Conservation (phyloP, 78 protist genomes). For the Dictyostelium capitatum region DNA sequence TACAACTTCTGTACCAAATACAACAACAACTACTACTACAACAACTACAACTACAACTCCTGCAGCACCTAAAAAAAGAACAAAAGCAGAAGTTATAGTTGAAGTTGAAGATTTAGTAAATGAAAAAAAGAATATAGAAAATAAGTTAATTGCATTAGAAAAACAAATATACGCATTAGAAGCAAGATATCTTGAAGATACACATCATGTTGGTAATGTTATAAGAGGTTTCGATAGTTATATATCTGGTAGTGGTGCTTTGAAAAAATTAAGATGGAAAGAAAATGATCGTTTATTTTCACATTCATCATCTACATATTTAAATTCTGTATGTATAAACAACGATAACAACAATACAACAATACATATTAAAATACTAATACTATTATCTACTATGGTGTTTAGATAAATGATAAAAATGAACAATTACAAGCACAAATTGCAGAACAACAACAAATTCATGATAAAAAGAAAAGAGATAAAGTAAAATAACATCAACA, state of each 20-base stretch:
- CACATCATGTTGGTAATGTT: conserved; percentile 84
- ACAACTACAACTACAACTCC: background rate
- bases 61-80: conserved; percentile 15
- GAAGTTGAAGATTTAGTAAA: conserved; percentile 49
- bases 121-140: conserved; percentile 49
- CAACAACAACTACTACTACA: background rate
- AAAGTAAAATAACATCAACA: background rate
- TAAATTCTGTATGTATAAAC: conserved; percentile 21
- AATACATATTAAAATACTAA: background rate
- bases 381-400: background rate
- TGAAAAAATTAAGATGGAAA: conserved; percentile 74
- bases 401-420: background rate
- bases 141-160: conserved; percentile 55
- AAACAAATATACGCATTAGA: conserved; percentile 84
- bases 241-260: conserved; percentile 83
- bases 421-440: background rate
- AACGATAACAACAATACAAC: background rate
- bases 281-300: conserved; percentile 66
- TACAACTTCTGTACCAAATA: background rate
- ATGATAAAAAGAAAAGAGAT: background rate
- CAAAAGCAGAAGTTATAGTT: conserved; percentile 37
- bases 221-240: conserved; percentile 82
- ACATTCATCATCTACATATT: conserved; percentile 42
- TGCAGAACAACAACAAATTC: background rate
- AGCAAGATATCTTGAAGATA: conserved; percentile 79